Base-by-base conservation (phyloP, 1,139 yeast species). In the Debaryomyces sp. region DNA sequence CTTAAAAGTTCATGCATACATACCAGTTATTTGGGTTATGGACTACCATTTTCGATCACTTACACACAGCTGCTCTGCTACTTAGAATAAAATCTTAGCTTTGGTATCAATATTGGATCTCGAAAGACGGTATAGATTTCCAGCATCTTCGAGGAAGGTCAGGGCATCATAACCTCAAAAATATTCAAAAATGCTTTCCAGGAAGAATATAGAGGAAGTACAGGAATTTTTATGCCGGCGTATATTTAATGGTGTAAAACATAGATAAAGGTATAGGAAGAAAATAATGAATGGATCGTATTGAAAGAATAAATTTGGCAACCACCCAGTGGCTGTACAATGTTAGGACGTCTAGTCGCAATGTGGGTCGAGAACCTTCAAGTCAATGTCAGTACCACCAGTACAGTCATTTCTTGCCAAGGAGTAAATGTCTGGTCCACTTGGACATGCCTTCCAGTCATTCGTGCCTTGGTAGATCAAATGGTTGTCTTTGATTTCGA, bases 11-110 rank as follows among this genome's bases (percentile, higher is more conserved):
- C 12, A 12, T 21, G 5, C 18, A 29, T 27, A 78, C 84, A 55
- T 75, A 80, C 85, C 94, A 87, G 80, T 87, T 87, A 68, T 87
- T 87, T 41, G 95, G 95, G 72, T 87, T 87, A 64, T 86, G 87
- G 41, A 87, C 91, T 46, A 84, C 88, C 92, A 86, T 85, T 30
- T 27, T 29, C n/a, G 26, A 17, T 8, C 34, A 9, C 15, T 17
- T 12, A 17, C 17, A 24, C 23, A 17, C 22, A 22, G 15, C n/a
- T 13, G 9, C 5, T 38, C 15, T 5, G 17, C 10, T 21, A 5
- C 8, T 7, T 35, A 12, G 7, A n/a, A n/a, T n/a, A n/a, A n/a
- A n/a, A n/a, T n/a, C n/a, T n/a, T 27, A 24, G 22, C 21, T 9
- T 13, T 24, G 2, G 5, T 13, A 9, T 9, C 15, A n/a, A n/a